Evolutionary conservation across 75 land plant species (phyloP).

Genomic region (Picea glauca): DNA sequence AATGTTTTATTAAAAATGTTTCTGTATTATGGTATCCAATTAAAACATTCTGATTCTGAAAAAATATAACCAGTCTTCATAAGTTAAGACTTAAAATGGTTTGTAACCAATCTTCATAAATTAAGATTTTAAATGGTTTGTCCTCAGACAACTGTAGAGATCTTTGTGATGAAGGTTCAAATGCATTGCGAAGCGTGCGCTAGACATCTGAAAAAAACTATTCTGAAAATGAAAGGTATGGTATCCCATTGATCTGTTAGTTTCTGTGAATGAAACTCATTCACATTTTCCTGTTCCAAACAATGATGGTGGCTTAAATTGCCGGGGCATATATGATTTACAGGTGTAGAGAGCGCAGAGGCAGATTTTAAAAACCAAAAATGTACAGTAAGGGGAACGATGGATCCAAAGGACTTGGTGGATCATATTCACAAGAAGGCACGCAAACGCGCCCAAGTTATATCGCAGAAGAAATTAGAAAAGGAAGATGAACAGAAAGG

Average conservation of each 20-base stretch:
- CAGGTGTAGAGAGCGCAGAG: slow-evolving; percentile 59
- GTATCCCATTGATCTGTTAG: neutral
- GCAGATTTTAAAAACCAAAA: slow-evolving; percentile 50
- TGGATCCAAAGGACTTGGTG: slow-evolving; percentile 62
- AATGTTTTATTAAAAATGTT: neutral
- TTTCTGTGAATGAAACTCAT: no score
- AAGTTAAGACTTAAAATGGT: neutral
- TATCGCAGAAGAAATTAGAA: slow-evolving; percentile 25
- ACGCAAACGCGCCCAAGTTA: slow-evolving; percentile 41
- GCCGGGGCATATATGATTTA: neutral
- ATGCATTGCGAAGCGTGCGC: slow-evolving; percentile 22
- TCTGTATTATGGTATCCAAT: neutral
- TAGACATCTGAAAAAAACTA: neutral
- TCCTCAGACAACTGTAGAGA: slow-evolving; percentile 32
- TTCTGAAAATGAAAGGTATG: slow-evolving; percentile 17
- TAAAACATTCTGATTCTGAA: neutral
- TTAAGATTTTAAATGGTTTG: neutral
- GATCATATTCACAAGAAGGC: slow-evolving; percentile 55
- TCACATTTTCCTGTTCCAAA: no score
- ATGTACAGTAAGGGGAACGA: slow-evolving; percentile 55
- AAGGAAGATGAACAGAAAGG: slow-evolving; percentile 9
- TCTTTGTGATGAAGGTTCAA: slow-evolving; percentile 13
- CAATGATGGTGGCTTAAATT: neutral
- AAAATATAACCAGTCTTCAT: neutral
- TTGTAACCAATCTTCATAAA: neutral